Percentiles rank a stretch among this genome's conserved stretches.
Conservation (phyloP, 305 asterid genomes). For the Stenogyne calaminthoides region DNA sequence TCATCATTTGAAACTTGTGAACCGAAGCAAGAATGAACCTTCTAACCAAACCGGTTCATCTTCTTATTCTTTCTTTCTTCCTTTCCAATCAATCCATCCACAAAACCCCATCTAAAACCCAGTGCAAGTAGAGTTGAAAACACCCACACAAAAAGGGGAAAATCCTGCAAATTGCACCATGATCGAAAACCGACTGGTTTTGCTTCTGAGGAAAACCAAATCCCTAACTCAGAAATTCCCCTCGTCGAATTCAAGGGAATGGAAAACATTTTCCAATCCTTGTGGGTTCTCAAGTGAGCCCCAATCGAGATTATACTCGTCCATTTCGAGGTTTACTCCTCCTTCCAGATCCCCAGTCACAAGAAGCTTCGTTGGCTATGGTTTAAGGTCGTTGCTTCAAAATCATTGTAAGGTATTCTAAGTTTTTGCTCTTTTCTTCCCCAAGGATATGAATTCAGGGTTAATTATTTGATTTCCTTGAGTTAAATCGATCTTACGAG, state of each 20-base stretch:
- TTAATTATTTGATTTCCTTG: background rate
- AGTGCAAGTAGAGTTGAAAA: background rate
- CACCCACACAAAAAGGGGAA: background rate
- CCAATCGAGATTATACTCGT: no score
- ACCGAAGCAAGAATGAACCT: no score
- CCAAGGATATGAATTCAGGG: background rate
- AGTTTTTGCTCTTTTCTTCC: background rate
- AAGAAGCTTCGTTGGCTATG: constrained; percentile 42
- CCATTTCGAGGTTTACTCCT: constrained; percentile 40
- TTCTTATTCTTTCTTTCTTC: background rate
- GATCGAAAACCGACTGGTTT: constrained; percentile 52
- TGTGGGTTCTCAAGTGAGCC: constrained; percentile 35
- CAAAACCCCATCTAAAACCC: constrained; percentile 22
- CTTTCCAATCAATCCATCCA: background rate
- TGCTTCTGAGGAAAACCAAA: constrained; percentile 48
- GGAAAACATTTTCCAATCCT: constrained; percentile 32
- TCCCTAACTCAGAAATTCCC: constrained; percentile 31
- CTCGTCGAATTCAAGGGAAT: constrained; percentile 34
- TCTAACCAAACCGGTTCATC: background rate
- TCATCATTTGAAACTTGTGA: no score
- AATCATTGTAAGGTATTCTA: constrained; percentile 44
- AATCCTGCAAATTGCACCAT: constrained; percentile 20
- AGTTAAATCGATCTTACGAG: background rate
- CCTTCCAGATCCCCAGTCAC: no score
- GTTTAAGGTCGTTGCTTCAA: constrained; percentile 55